phyloP scores from a whole-genome alignment of 164 flowering plant species.

The Pachysandra terminalis region DNA sequence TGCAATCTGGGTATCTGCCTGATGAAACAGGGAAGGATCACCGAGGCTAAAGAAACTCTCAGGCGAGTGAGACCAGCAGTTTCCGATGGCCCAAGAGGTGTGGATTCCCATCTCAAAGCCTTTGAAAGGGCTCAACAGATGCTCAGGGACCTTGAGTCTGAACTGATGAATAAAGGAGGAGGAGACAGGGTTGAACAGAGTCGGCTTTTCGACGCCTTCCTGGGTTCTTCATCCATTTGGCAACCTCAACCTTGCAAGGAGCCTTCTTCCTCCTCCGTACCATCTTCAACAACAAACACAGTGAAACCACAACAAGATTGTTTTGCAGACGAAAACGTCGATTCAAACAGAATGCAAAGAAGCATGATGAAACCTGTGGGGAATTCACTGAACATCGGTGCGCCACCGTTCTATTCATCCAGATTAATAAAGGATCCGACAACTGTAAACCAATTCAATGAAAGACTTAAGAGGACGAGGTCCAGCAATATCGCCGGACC shows the following conservation, averaged over 20 bases:
- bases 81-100: slow-evolving; percentile 81
- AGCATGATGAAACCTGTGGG: slow-evolving; percentile 19
- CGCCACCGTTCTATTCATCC: slow-evolving; percentile 67
- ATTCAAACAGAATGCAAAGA: slow-evolving; percentile 28
- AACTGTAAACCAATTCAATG: slow-evolving; percentile 30
- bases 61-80: slow-evolving; percentile 74
- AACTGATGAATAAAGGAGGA: slow-evolving; percentile 60
- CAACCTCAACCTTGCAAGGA: slow-evolving; percentile 97
- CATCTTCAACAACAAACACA: slow-evolving; percentile 11
- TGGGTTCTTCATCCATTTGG: slow-evolving; percentile 90
- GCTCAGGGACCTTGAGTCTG: slow-evolving; percentile 87
- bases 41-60: slow-evolving; percentile 80
- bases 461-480: slow-evolving; percentile 73
- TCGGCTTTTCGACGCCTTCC: slow-evolving; percentile 67
- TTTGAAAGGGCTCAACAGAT: slow-evolving; percentile 97
- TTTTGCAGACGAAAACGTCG: slow-evolving; percentile 63
- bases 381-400: slow-evolving; percentile 59
- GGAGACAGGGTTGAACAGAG: slow-evolving; percentile 66
- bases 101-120: slow-evolving; percentile 95
- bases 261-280: too few species aligned
- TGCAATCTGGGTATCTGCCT: slow-evolving; percentile 96
- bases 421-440: slow-evolving; percentile 22
- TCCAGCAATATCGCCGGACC: slow-evolving; percentile 40
- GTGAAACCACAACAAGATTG: slow-evolving; percentile 28
- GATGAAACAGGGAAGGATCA: slow-evolving; percentile 93